Base-by-base conservation (phyloP, 2,329 filamentous ascomycete genomes). In the Pseudogymnoascus sp. region DNA sequence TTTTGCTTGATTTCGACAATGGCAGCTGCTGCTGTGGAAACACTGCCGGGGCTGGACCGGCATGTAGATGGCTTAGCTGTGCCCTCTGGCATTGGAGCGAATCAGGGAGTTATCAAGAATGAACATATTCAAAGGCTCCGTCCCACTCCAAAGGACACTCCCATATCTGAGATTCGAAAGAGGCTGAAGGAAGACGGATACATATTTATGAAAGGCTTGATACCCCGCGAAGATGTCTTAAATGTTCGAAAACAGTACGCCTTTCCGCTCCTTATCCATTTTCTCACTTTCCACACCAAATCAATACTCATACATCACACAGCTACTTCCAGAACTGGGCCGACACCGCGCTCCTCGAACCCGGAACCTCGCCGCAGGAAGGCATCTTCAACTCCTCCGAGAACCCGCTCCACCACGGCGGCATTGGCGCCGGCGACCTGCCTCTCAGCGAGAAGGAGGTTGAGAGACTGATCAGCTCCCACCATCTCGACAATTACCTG, bases 281-380 rank as follows among this genome's bases (percentile, higher is more conserved):
- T 57, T 57, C 28, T 57, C 25, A 57, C 28, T 34, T 57, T 19
- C 21, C 28, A 34, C n/a, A 10, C 1, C 10, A 11, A 57, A 6
- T 34, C 1, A 57, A 57, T 19, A 5, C 28, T 57, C 25, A 57
- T 16, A 5, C 1, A 19, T 14, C 16, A 57, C n/a, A 6, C 3
- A 57, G 51, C 28, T 86, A 85, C 71, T 86, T 86, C 70, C 72
- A 75, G 2, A 79, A 80, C 48, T 74, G 87, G 4, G 75, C 79
- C 1, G 79, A 83, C 1, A 86, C 79, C 28, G 83, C 82, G 0
- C 79, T 88, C 37, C 74, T 88, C 1, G 80, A 83, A 65, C 79
- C 81, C 0, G 81, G 78, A 37, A 82, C 80, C 0, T 71, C 77
- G 4, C 76, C 81, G 0, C 78, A 83, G 0, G 77, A 83, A 1